Base-by-base conservation (phyloP, 768 basidiomycete species). In the Scleroderma citrinum region DNA sequence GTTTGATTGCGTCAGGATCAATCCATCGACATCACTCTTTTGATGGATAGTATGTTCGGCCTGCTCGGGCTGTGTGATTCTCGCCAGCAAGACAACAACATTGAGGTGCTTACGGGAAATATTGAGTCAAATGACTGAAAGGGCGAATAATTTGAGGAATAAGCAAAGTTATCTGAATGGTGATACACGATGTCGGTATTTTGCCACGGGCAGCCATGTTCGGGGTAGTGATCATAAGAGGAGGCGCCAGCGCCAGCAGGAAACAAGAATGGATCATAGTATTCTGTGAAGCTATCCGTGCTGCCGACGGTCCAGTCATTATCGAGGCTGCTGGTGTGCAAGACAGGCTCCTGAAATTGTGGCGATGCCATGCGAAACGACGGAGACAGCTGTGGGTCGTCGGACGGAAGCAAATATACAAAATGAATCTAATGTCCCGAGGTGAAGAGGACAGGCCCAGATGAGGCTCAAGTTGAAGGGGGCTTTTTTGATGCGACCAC, bases 11-110 rank as follows among this genome's bases (percentile, higher is more conserved):
- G 32, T 20, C 12, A 43, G 20, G 3, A 51, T 12, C 8, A 53
- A 50, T 2, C 38, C 59, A 11, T 55, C 61, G 14, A 48, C 42
- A 54, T 60, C 42, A 19, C 42, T 40, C 32, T 49, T 60, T 49
- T 49, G 55, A 47, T 60, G 56, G 30, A 41, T 49, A 51, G 21
- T 38, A 47, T 57, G 54, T 47, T 55, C 50, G 16, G 51, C 26
- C 64, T 65, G 39, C 11, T 31, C 12, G 11, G n/a, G 11, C 24
- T 3, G 19, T 21, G 13, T 32, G 11, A 30, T 17, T 5, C 30
- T 44, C 21, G 19, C 29, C 43, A 17, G 29, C 2, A 21, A 32
- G n/a, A 8, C 5, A 29, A 32, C 10, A 30, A 17, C 7, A 26
- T 6, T 8, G 7, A n/a, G 14, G 14, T 11, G 24, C 41, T 43